Evolutionary conservation across 2,329 filamentous ascomycete species (phyloP), one percentile per base, ranked within the genome.

Genomic region (Xylaria polymorpha): DNA sequence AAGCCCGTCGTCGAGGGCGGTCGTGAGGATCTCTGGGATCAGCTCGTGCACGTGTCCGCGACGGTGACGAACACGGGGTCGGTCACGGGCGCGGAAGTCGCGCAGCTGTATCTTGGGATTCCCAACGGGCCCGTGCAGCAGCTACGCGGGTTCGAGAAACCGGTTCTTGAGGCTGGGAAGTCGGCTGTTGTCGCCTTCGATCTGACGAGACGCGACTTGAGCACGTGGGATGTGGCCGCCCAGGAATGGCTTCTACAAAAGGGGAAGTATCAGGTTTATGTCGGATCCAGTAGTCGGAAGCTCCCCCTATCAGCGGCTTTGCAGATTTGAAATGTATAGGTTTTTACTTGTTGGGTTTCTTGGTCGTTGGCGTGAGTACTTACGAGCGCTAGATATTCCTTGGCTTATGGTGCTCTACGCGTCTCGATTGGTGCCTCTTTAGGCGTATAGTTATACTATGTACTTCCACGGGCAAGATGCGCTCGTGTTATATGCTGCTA

Each of bases 11-110:
- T 79, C 0, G 78, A 84, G 12, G 85, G 85, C 15, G 85, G 85
- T 0, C 80, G 80, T 5, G 77, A 79, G 5, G 83, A 85, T 64
- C 81, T 87, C n/a, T 86, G 82, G 75, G 82, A 85, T n/a, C 71
- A 74, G 0, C 77, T 85, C 0, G 82, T 80, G 0, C 80, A 78
- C 7, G 87, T 91, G 18, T 87, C 87, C 0, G 86, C 87, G 0
- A 88, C 83, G 1, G 82, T 94, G 46, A 87, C 85, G 64, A 94
- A 96, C 81, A 89, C 84, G 1, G 92, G 92, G 25, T 76, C 75
- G 0, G 81, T 89, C 0, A 79, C 81, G 0, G 91, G 91, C 37
- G 89, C 90, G 64, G 89, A 91, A 72, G 87, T 92, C 0, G 83
- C 87, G 0, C 91, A 94, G 83, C 79, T 92, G 2, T 87, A 86